These are phyloP conservation scores for Exophiala bonariae DNA, from an alignment of 2,329 filamentous ascomycete genomes.

Conservation along the genomic window DNA sequence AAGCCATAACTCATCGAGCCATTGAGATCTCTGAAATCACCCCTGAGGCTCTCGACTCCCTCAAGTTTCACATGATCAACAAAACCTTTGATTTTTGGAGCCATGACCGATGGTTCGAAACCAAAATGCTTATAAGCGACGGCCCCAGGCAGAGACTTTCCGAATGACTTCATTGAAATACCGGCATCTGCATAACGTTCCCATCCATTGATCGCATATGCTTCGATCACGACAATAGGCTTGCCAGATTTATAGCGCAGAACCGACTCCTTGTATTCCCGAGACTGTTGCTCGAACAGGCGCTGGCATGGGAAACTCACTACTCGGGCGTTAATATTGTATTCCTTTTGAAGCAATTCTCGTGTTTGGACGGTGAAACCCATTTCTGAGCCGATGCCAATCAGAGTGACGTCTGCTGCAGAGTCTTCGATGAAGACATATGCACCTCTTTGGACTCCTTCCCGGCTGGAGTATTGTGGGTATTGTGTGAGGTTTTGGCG, in stretches of 20 bases:
- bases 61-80: neutral
- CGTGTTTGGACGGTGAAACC: slow-evolving; percentile 44
- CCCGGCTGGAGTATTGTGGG: slow-evolving; percentile 32
- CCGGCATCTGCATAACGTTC: slow-evolving; percentile 52
- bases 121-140: slow-evolving; percentile 30
- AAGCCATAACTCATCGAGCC: neutral
- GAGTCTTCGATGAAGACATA: slow-evolving; percentile 39
- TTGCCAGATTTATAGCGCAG: slow-evolving; percentile 34
- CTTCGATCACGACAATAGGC: slow-evolving; percentile 48
- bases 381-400: slow-evolving; percentile 51
- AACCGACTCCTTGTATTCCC: slow-evolving; percentile 44
- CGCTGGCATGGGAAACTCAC: slow-evolving; percentile 50
- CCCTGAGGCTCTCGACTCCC: neutral
- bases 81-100: no score
- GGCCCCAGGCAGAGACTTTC: slow-evolving; percentile 31
- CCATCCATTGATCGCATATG: slow-evolving; percentile 50
- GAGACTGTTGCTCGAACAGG: slow-evolving; percentile 47
- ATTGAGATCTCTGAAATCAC: neutral
- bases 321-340: slow-evolving; percentile 40
- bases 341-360: slow-evolving; percentile 37
- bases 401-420: slow-evolving; percentile 45
- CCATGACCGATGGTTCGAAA: slow-evolving; percentile 6
- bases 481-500: slow-evolving; percentile 44
- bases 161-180: slow-evolving; percentile 47
- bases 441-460: slow-evolving; percentile 38